Evolutionary conservation across 441 rosid species (phyloP), one percentile per base, ranked within the genome.

Genomic region (Omphalea diandra): DNA sequence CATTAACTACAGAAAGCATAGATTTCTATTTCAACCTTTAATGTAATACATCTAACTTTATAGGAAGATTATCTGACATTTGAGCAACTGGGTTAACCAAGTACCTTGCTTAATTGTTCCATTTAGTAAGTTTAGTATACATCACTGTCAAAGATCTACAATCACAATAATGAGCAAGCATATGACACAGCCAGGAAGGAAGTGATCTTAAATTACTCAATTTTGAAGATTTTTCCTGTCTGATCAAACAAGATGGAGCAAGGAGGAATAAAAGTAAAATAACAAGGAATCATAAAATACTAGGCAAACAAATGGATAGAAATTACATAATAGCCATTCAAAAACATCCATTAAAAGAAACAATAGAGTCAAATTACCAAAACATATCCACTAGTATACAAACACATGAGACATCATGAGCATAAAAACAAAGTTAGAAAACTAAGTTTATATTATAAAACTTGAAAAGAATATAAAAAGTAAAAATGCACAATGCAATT

Each of bases 391-490:
- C n/a, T 65, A 40, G 15, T 46, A 54, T n/a, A n/a, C n/a, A 20
- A 53, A 24, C 36, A 50, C 60, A 22, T 17, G 38, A 41, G 3
- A 17, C 41, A 27, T 22, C 18, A 5, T 32, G 9, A 20, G 40
- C 36, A 22, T 40, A 32, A 57, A 22, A 33, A 26, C 8, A 7
- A 35, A 46, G 70, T 52, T 67, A 52, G 57, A 53, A 53, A 36
- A 35, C 36, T 8, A 22, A 58, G 33, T 38, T 62, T 49, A 27
- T 22, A 69, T 69, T 20, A 29, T 15, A 64, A 40, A 60, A 44
- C n/a, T 27, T 11, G 29, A 27, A 55, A 67, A 72, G 50, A 66
- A 62, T 46, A 29, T 36, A 44, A 70, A 17, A 68, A 57, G 63
- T 17, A 50, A 53, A 60, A 54, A 62, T 22, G 27, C 52, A 20